phyloP scores from a whole-genome alignment of 495 filamentous ascomycete species.

The Hapsidospora chrysogenum region DNA sequence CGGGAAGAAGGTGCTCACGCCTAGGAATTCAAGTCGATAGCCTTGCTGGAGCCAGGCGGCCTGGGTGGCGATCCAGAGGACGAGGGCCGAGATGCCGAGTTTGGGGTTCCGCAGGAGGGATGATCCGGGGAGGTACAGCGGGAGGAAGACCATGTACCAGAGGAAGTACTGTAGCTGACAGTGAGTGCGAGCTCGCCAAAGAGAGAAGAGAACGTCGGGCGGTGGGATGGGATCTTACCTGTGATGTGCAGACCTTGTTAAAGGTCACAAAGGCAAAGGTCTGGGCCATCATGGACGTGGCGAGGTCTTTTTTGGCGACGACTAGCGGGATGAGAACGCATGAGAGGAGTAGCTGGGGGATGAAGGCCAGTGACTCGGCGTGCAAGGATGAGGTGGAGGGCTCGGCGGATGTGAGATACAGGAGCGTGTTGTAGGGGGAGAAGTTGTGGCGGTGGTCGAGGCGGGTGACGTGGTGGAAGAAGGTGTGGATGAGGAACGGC shows the following conservation, averaged over 20 bases:
- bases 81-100: conserved; percentile 44
- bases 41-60: conserved; percentile 79
- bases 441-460: conserved; percentile 98
- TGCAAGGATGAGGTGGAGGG: conserved; percentile 17
- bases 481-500: conserved; percentile 77
- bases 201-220: not conserved
- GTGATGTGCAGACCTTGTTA: conserved; percentile 96
- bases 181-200: not conserved
- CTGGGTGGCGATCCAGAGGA: conserved; percentile 57
- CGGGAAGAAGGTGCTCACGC: conserved; percentile 68
- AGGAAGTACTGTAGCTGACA: conserved; percentile 61
- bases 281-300: conserved; percentile 90
- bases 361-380: conserved; percentile 69
- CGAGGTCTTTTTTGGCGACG: conserved; percentile 67
- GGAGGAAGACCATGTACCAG: conserved; percentile 89
- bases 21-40: conserved; percentile 76
- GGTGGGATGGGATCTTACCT: conserved; percentile 36
- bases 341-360: conserved; percentile 70
- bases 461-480: conserved; percentile 78
- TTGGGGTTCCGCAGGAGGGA: conserved; percentile 41
- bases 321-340: conserved; percentile 60
- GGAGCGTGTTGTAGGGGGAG: conserved; percentile 81
- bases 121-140: conserved; percentile 73
- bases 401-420: conserved; percentile 64
- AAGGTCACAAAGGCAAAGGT: conserved; percentile 95